A percentile compares a stretch with the other conserved stretches of the same genome.
Evolutionary conservation across 163 green algal genomes (phyloP).

Genomic region (Scenedesmus sp.): DNA sequence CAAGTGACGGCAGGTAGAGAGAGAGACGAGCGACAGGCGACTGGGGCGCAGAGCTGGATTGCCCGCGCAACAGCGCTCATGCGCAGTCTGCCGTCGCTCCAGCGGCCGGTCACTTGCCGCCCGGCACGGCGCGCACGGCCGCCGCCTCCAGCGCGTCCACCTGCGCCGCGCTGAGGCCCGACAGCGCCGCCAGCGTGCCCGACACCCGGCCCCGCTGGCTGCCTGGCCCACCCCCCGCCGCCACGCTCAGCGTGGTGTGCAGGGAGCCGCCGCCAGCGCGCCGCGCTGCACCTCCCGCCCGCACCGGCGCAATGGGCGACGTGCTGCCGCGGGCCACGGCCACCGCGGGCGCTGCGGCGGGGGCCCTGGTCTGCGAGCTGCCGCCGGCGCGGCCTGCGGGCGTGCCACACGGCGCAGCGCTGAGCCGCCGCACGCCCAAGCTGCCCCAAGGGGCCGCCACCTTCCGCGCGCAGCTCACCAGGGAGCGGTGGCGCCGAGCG

Average conservation of each 20-base stretch:
- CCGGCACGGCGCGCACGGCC: no score
- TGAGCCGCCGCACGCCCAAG: no score
- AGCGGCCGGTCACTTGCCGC: no score
- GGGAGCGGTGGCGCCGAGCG: no score
- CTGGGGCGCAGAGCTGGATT: no score
- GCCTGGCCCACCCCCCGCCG: neutral
- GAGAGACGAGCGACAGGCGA: no score
- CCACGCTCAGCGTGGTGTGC: slow-evolving; percentile 22
- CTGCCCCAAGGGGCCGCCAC: neutral
- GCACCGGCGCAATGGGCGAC: no score
- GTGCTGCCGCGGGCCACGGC: neutral
- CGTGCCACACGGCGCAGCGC: neutral
- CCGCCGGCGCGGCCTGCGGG: neutral
- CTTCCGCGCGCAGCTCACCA: no score
- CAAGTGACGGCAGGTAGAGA: no score
- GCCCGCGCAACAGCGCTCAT: no score
- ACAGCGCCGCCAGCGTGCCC: slow-evolving; percentile 29
- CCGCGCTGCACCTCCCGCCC: neutral
- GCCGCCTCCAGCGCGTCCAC: slow-evolving; percentile 32
- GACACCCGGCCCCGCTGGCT: no score
- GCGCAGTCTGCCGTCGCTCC: no score
- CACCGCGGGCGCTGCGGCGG: neutral
- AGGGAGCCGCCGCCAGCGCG: neutral
- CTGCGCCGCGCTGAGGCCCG: slow-evolving; percentile 15
- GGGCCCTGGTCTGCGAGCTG: slow-evolving; percentile 1